Evolutionary conservation across 2,329 filamentous ascomycete species (phyloP).

Genomic region (Venturia aucupariae): DNA sequence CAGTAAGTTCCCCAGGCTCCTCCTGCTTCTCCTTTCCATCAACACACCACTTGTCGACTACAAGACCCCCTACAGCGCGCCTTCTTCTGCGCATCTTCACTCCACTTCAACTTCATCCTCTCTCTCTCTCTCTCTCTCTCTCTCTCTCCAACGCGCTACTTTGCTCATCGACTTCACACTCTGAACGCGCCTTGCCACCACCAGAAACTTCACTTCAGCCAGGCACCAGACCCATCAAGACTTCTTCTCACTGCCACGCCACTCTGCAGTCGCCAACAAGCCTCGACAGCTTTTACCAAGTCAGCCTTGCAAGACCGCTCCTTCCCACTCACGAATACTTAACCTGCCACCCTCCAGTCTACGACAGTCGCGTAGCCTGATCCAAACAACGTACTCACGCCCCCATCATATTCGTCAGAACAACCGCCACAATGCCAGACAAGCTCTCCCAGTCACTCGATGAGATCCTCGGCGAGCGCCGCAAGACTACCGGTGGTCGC

Average conservation of each 20-base stretch:
- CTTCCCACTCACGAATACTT: constrained; percentile 13
- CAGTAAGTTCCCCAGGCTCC: no score
- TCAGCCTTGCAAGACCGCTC: constrained; percentile 4
- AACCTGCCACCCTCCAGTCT: constrained; percentile 16
- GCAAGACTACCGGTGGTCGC: constrained; percentile 43
- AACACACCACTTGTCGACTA: not conserved
- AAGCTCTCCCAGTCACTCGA: constrained; percentile 97
- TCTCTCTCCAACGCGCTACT: not conserved
- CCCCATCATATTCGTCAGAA: not conserved
- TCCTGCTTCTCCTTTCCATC: constrained; percentile 4
- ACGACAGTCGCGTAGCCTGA: constrained; percentile 16
- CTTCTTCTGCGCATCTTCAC: not conserved
- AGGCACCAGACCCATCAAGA: not conserved
- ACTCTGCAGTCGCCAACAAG: not conserved
- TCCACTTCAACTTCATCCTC: not conserved
- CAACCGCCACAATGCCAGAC: constrained; percentile 25
- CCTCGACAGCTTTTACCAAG: not conserved
- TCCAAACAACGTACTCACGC: constrained; percentile 20
- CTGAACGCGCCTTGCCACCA: constrained; percentile 1
- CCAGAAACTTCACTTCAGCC: not conserved
- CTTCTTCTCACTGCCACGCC: not conserved
- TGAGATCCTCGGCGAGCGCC: constrained; percentile 80
- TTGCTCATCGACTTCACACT: not conserved
- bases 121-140: no score
- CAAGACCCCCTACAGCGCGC: not conserved